A percentile compares a stretch with the other conserved stretches of the same genome.
Conservation (phyloP, 2,329 filamentous ascomycete species). For the Botrytis porri region DNA sequence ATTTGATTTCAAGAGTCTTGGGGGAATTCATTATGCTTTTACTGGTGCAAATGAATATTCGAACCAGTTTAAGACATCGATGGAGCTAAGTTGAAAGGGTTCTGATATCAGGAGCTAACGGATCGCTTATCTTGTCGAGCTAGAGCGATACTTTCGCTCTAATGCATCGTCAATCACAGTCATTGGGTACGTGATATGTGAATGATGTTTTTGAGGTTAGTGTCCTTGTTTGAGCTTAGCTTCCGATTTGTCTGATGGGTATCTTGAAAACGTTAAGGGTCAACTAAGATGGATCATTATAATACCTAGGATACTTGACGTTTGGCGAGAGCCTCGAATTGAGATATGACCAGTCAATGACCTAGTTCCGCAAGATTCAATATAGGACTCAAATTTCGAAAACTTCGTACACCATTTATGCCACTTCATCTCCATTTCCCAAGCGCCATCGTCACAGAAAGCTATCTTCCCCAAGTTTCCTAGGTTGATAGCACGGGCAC, state of each 20-base stretch:
- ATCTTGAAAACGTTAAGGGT: not conserved
- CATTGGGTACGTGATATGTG: not conserved
- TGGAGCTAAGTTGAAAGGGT: not conserved
- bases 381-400: not conserved
- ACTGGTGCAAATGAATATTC: not conserved
- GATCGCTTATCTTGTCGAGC: not conserved
- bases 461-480: not conserved
- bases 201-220: not conserved
- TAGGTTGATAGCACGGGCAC: not conserved
- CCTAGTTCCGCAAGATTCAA: not conserved
- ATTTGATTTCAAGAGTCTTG: not conserved
- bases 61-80: not conserved
- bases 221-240: not conserved
- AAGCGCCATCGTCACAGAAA: not conserved
- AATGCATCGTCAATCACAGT: not conserved
- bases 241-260: not conserved
- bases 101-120: not conserved
- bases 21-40: not conserved
- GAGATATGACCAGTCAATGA: not conserved
- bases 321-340: not conserved
- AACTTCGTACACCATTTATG: too few species aligned
- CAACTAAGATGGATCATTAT: not conserved
- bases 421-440: not conserved
- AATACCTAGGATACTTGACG: not conserved
- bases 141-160: not conserved